Evolutionary conservation across 2,329 filamentous ascomycete species (phyloP).

Genomic region (Cladophialophora chaetospira): DNA sequence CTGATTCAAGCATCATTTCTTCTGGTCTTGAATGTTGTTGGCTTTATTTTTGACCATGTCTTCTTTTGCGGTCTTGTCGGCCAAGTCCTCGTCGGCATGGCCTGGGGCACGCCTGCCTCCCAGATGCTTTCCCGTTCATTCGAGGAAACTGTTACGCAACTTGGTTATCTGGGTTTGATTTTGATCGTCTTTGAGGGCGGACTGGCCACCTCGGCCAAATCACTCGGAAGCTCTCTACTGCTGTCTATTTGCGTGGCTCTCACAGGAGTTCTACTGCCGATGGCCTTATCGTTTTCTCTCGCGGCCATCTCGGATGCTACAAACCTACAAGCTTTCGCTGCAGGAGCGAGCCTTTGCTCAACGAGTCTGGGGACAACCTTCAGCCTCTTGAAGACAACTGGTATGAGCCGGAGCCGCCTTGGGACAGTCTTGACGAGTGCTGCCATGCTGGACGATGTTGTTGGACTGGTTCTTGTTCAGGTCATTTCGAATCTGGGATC

Average conservation of each 20-base stretch:
- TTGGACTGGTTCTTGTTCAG: conserved; percentile 71
- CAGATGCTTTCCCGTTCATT: conserved; percentile 57
- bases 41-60: conserved; percentile 58
- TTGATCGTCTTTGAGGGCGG: conserved; percentile 72
- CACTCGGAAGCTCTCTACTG: conserved; percentile 61
- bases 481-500: conserved; percentile 68
- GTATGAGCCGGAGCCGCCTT: conserved; percentile 55
- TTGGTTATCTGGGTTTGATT: conserved; percentile 74
- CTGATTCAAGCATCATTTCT: conserved; percentile 65
- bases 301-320: conserved; percentile 53
- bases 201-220: conserved; percentile 56
- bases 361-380: conserved; percentile 75
- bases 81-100: conserved; percentile 69
- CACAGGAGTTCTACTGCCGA: conserved; percentile 66
- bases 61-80: conserved; percentile 72
- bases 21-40: conserved; percentile 61
- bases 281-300: conserved; percentile 66
- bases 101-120: conserved; percentile 68
- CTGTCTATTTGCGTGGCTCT: conserved; percentile 65
- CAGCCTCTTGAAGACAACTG: conserved; percentile 63
- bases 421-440: conserved; percentile 68
- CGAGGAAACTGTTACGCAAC: conserved; percentile 60
- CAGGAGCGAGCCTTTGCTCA: conserved; percentile 72
- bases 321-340: conserved; percentile 66
- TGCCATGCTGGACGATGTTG: conserved; percentile 80